A percentile compares a stretch with the other conserved stretches of the same genome.
phyloP scores from a whole-genome alignment of 192 early-diverging fungal genomes.

The Coemansia asiatica region DNA sequence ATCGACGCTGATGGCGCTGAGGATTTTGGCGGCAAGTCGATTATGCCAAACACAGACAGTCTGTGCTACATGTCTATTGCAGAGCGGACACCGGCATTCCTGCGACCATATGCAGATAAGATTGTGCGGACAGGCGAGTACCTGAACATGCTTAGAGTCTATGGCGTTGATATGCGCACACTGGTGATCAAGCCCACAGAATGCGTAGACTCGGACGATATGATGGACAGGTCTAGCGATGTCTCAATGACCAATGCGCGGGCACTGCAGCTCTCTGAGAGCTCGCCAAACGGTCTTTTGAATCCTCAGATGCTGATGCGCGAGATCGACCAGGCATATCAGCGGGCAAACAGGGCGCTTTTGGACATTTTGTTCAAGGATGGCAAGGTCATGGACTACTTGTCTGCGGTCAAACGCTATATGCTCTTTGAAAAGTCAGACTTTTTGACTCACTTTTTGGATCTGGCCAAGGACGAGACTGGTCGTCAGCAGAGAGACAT shows the following conservation, averaged over 20 bases:
- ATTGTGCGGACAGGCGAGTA: conserved; percentile 93
- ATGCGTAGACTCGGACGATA: background rate
- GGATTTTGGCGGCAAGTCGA: conserved; percentile 7
- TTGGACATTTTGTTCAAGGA: conserved; percentile 78
- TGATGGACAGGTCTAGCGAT: conserved; percentile 5
- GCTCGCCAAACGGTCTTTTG: conserved; percentile 25
- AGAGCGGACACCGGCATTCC: conserved; percentile 67
- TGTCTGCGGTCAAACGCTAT: conserved; percentile 89
- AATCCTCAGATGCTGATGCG: conserved; percentile 53
- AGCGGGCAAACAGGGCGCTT: conserved; percentile 82
- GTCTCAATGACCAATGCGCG: background rate
- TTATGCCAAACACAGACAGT: background rate
- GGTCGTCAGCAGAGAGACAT: conserved; percentile 55
- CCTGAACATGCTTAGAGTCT: conserved; percentile 88
- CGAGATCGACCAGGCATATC: conserved; percentile 83
- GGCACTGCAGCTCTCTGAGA: conserved; percentile 1
- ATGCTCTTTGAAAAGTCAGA: conserved; percentile 92
- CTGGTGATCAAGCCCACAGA: conserved; percentile 14
- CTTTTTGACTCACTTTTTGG: conserved; percentile 91
- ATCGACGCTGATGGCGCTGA: conserved; percentile 62
- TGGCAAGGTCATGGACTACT: conserved; percentile 70
- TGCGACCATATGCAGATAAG: conserved; percentile 73
- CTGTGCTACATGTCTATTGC: conserved; percentile 34
- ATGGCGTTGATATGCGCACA: conserved; percentile 52
- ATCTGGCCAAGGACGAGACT: conserved; percentile 69